A percentile compares a stretch with the other conserved stretches of the same genome.
Evolutionary conservation across 208 protist species (phyloP).

Genomic region (Acanthamoeba sp.): DNA sequence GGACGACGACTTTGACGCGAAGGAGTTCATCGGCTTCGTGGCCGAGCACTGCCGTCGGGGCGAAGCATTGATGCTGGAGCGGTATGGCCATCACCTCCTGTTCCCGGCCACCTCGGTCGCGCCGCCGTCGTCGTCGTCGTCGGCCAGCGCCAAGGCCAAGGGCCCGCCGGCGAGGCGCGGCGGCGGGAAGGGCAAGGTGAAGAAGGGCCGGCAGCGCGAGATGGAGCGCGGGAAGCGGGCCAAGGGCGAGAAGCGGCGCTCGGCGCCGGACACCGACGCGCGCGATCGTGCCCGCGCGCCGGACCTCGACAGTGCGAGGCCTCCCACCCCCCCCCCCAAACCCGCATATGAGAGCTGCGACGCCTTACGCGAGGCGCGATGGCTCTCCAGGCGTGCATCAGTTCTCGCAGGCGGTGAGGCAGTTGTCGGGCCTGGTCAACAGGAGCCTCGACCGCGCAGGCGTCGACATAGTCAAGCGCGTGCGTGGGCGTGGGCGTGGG

Average conservation of each 20-base stretch:
- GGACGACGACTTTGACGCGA: background rate
- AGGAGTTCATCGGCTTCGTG: background rate
- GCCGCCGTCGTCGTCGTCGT: background rate
- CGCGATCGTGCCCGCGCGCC: background rate
- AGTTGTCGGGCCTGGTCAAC: background rate
- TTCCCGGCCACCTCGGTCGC: background rate
- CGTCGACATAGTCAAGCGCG: background rate
- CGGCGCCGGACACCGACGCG: background rate
- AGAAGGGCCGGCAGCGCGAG: slow-evolving; percentile 32
- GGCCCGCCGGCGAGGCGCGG: background rate
- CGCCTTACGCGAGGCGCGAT: no score
- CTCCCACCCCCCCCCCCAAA: no score
- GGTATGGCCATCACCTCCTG: background rate
- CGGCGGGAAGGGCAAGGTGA: slow-evolving; percentile 10
- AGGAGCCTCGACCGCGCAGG: background rate
- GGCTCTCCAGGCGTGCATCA: background rate
- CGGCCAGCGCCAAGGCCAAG: background rate
- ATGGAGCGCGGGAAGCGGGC: background rate
- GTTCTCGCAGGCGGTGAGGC: background rate
- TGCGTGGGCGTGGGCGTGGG: no score
- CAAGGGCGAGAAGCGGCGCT: background rate
- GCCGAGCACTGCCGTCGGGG: background rate
- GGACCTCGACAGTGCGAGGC: no score
- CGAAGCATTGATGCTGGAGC: background rate
- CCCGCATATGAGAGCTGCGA: no score